phyloP scores from a whole-genome alignment of 176 grass and related monocot genomes.

The Bromus sterilis region DNA sequence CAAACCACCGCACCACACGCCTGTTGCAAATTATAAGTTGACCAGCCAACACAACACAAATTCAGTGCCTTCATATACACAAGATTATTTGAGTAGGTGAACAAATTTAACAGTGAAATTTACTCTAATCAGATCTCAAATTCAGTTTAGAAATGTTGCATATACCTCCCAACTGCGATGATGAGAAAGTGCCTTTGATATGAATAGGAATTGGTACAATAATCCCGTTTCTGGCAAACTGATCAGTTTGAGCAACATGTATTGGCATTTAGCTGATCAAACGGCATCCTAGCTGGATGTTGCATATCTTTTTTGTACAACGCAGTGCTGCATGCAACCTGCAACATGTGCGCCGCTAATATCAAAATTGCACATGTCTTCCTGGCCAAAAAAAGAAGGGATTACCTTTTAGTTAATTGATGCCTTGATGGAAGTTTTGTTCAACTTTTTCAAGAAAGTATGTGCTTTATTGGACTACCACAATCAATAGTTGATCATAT shows the following conservation, averaged over 20 bases:
- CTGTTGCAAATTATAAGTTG: too few species aligned
- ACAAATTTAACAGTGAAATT: too few species aligned
- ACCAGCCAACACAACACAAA: too few species aligned
- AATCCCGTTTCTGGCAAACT: neutral
- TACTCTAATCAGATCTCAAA: too few species aligned
- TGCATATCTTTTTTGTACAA: neutral
- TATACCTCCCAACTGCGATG: neutral
- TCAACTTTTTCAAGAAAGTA: neutral
- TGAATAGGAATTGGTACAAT: neutral
- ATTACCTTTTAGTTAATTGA: neutral
- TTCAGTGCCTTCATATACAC: too few species aligned
- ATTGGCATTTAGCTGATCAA: constrained; percentile 2
- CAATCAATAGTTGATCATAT: neutral
- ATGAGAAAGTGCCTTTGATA: neutral
- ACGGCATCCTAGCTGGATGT: neutral
- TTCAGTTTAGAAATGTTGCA: too few species aligned
- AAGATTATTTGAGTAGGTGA: too few species aligned
- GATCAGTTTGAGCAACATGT: constrained; percentile 3
- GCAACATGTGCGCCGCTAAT: neutral
- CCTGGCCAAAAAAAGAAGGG: neutral
- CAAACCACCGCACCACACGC: too few species aligned
- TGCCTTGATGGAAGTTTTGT: neutral
- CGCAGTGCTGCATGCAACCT: neutral
- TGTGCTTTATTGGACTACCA: neutral
- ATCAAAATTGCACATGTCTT: neutral